Conservation (phyloP, 495 filamentous ascomycete genomes). For the Xylaria castorea region DNA sequence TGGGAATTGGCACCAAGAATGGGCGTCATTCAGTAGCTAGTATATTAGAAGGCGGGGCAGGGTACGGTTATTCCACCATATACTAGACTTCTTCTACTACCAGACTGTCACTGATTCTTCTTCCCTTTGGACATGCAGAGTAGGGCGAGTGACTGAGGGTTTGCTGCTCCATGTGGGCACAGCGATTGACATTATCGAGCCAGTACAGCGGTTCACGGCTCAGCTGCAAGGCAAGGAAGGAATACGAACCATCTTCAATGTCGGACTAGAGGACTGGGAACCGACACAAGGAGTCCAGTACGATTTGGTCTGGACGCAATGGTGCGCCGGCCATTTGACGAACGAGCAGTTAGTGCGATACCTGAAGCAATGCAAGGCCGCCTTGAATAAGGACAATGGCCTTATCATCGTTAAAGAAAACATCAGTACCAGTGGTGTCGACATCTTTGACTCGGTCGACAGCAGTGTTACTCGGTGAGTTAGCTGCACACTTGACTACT, state of each 20-base stretch:
- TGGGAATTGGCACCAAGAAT: not conserved
- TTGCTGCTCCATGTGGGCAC: not conserved
- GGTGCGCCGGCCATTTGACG: not conserved
- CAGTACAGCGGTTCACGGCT: not conserved
- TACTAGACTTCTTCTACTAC: not conserved
- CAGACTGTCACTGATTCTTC: not conserved
- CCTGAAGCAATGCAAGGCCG: conserved; percentile 5
- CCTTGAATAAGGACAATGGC: not conserved
- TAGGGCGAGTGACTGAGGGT: not conserved
- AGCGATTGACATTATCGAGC: not conserved
- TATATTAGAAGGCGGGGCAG: not conserved
- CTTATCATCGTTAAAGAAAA: not conserved
- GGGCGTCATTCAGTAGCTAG: not conserved
- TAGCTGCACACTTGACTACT: not conserved
- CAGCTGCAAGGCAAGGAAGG: conserved; percentile 2
- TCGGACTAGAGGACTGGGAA: conserved; percentile 1
- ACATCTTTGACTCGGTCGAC: not conserved
- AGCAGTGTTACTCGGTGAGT: conserved; percentile 4
- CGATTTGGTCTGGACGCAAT: not conserved
- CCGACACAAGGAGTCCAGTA: not conserved
- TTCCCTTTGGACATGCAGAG: not conserved
- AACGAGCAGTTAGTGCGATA: not conserved
- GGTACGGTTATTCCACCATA: not conserved
- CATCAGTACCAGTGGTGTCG: not conserved
- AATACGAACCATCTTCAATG: conserved; percentile 4